These are phyloP conservation scores for Areca catechu DNA, from an alignment of 176 grass and related monocot species.

Conservation along the genomic window DNA sequence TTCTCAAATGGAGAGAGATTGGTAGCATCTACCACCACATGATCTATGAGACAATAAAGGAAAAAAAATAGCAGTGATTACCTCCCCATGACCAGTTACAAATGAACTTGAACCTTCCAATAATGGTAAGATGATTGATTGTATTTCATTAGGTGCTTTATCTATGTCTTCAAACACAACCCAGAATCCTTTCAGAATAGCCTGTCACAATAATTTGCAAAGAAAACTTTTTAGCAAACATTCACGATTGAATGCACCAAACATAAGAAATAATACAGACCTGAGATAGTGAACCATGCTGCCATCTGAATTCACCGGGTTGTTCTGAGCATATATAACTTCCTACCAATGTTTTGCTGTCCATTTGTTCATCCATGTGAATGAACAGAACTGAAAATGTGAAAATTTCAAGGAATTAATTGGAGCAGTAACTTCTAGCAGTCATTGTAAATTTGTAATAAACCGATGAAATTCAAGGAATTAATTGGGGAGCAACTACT, in stretches of 20 bases:
- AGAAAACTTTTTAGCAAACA: constrained; percentile 10
- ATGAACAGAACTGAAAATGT: constrained; percentile 64
- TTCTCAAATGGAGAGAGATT: too few species aligned
- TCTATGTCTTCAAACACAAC: constrained; percentile 95
- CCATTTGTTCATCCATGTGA: constrained; percentile 95
- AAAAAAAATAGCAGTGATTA: constrained; percentile 5
- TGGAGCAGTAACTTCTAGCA: background rate
- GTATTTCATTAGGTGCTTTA: constrained; percentile 86
- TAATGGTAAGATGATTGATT: constrained; percentile 74
- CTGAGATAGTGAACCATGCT: constrained; percentile 91
- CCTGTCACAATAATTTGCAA: constrained; percentile 29
- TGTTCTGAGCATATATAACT: constrained; percentile 80
- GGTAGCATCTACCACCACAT: too few species aligned
- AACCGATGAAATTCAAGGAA: too few species aligned
- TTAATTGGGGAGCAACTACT: too few species aligned
- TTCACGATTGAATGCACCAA: background rate
- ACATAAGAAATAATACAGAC: constrained; percentile 23
- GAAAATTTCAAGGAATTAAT: constrained; percentile 19
- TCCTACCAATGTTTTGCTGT: constrained; percentile 78
- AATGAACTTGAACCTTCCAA: constrained; percentile 78
- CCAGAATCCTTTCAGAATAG: constrained; percentile 79
- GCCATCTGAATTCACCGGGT: constrained; percentile 93
- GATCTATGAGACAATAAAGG: too few species aligned
- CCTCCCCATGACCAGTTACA: constrained; percentile 72
- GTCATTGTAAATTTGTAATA: too few species aligned